These are phyloP conservation scores for Eutrema yunnanense DNA, from an alignment of 345 rosid species.

Conservation along the genomic window DNA sequence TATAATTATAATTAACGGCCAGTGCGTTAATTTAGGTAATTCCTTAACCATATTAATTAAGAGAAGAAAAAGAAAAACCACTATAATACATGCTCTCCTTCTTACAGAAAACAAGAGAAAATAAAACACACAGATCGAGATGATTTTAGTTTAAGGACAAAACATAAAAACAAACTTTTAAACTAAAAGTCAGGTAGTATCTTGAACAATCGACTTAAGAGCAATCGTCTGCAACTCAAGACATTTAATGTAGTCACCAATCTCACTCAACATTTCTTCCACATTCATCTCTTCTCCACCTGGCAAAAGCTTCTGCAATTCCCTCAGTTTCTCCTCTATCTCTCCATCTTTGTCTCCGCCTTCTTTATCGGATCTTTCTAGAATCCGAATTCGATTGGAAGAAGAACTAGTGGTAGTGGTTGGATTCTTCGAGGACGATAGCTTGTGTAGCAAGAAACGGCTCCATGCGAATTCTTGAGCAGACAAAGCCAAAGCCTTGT, in stretches of 20 bases:
- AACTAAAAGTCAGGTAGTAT: conserved; percentile 24
- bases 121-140: not conserved
- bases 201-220: conserved; percentile 33
- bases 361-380: conserved; percentile 2
- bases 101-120: not conserved
- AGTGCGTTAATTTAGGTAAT: not conserved
- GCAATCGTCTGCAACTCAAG: conserved; percentile 41
- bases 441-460: conserved; percentile 32
- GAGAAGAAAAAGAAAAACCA: not conserved
- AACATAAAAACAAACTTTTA: conserved; percentile 14
- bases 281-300: conserved; percentile 39
- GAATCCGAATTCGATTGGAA: not conserved
- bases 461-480: conserved; percentile 45
- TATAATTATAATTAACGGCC: not conserved
- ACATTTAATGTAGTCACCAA: conserved; percentile 38
- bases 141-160: not conserved
- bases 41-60: not conserved
- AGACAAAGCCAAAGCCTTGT: conserved; percentile 44
- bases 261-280: conserved; percentile 38
- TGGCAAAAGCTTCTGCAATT: conserved; percentile 32
- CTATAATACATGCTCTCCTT: not conserved
- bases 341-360: conserved; percentile 13
- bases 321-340: conserved; percentile 21
- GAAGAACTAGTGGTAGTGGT: conserved; percentile 4
- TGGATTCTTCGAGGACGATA: conserved; percentile 20